Conservation (phyloP, 2,329 filamentous ascomycete genomes). For the Cercospora berteroae region DNA sequence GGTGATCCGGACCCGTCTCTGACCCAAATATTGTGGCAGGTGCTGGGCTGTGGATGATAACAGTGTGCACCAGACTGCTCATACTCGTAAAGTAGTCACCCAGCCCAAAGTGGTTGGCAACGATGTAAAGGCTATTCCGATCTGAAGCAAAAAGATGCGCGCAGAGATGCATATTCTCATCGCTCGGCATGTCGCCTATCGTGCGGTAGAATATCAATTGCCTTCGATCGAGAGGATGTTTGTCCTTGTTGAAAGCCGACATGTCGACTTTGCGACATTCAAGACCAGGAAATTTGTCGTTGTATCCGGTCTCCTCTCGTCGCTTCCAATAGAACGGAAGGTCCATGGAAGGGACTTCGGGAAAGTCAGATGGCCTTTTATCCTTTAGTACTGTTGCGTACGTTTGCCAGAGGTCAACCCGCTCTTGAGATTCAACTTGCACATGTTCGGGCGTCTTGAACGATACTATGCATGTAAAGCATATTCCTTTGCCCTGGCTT, state of each 20-base stretch:
- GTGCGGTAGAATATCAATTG: slow-evolving; percentile 50
- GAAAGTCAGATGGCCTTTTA: slow-evolving; percentile 36
- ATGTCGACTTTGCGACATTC: slow-evolving; percentile 55
- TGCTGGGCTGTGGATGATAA: slow-evolving; percentile 48
- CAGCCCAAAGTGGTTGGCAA: slow-evolving; percentile 51
- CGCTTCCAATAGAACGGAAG: slow-evolving; percentile 38
- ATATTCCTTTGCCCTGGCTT: slow-evolving; percentile 44
- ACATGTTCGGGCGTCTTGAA: slow-evolving; percentile 50
- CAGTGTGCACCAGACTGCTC: slow-evolving; percentile 50
- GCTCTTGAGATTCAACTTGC: slow-evolving; percentile 38
- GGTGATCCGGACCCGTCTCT: background rate
- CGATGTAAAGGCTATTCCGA: slow-evolving; percentile 54
- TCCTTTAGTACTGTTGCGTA: slow-evolving; percentile 39
- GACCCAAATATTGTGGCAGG: slow-evolving; percentile 42
- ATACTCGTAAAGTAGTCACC: slow-evolving; percentile 43
- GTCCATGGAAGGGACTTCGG: slow-evolving; percentile 40
- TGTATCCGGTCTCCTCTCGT: slow-evolving; percentile 37
- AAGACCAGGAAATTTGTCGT: slow-evolving; percentile 46
- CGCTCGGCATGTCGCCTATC: slow-evolving; percentile 40
- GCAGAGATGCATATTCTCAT: slow-evolving; percentile 56
- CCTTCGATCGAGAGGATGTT: slow-evolving; percentile 38
- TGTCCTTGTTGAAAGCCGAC: slow-evolving; percentile 46
- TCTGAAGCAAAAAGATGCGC: slow-evolving; percentile 59
- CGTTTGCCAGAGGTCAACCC: slow-evolving; percentile 37
- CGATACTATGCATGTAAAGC: slow-evolving; percentile 54